phyloP scores from a whole-genome alignment of 129 eudicot genomes.

The Saposhnikovia divaricata region DNA sequence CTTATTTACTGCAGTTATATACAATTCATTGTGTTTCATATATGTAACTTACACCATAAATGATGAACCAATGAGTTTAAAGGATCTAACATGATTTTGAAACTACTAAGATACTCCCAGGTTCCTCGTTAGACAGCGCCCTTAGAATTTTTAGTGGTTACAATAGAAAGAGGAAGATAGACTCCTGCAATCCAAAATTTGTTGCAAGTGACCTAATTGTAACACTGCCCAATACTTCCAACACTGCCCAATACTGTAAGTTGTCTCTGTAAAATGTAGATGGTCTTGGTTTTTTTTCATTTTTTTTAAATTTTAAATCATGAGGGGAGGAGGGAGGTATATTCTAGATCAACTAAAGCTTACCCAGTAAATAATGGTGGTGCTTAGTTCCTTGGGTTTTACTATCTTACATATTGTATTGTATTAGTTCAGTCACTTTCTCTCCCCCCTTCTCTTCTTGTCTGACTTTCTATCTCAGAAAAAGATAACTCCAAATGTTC shows the following conservation, averaged over 20 bases:
- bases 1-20: background rate
- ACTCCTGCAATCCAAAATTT: background rate
- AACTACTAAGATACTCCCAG: background rate
- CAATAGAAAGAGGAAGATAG: background rate
- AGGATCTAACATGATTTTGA: background rate
- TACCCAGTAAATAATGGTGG: constrained; percentile 1
- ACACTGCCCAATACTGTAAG: constrained; percentile 89
- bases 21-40: background rate
- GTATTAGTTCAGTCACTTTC: background rate
- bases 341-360: background rate
- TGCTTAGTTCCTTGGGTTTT: background rate
- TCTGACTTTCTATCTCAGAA: background rate
- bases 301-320: too few species aligned
- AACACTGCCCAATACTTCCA: too few species aligned
- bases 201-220: background rate
- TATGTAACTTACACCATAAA: background rate
- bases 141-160: background rate
- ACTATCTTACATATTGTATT: background rate
- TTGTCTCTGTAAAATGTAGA: constrained; percentile 2
- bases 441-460: background rate
- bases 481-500: background rate
- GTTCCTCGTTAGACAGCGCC: background rate
- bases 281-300: background rate
- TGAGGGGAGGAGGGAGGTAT: background rate
- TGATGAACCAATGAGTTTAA: background rate